Base-by-base conservation (phyloP, 2,329 filamentous ascomycete species). In the Scopulariopsis brevicaulis region DNA sequence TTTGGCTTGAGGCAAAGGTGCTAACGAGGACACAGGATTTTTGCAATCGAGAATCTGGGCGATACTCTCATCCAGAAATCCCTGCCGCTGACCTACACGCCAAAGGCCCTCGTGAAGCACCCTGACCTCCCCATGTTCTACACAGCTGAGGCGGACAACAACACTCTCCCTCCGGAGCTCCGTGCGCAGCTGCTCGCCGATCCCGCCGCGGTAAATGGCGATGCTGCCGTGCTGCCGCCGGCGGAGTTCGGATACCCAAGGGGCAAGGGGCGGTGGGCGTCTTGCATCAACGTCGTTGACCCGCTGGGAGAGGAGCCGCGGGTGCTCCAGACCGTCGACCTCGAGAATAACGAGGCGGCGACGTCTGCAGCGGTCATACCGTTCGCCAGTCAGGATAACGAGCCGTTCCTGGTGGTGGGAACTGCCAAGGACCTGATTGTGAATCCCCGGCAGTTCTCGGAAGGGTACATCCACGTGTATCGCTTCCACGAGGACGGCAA, bases 401-500 rank as follows among this genome's bases (percentile, higher is more conserved):
- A 97, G 67, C 83, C 82, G 18, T 99, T 96, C 73, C 77, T 99
- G n/a, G 82, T 96, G 4, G 90, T 99, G 22, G 95, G 94, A 55
- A 96, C 93, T 1, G 93, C 88, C 2, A 96, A 96, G 70, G 89
- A 99, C 68, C 85, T 97, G 77, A 77, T 86, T 18, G 80, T 92
- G 59, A 89, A 81, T 62, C 91, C 92, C 11, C 82, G 86, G 55
- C 86, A 85, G 56, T 92, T 83, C 63, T 84, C 81, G 1, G 85
- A 85, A 61, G 94, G 93, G 0, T 96, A 87, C 64, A 89, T 99
- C 40, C 90, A 96, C 66, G 88, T 97, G 28, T 99, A 96, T 71
- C 85, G 90, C 50, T 90, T 99, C 70, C 82, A 87, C 56, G 87
- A 95, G 54, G 84, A 90, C 61, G 95, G 95, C n/a, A 85, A 84